Conservation (phyloP, 305 asterid species). For the Euphrasia arctica region DNA sequence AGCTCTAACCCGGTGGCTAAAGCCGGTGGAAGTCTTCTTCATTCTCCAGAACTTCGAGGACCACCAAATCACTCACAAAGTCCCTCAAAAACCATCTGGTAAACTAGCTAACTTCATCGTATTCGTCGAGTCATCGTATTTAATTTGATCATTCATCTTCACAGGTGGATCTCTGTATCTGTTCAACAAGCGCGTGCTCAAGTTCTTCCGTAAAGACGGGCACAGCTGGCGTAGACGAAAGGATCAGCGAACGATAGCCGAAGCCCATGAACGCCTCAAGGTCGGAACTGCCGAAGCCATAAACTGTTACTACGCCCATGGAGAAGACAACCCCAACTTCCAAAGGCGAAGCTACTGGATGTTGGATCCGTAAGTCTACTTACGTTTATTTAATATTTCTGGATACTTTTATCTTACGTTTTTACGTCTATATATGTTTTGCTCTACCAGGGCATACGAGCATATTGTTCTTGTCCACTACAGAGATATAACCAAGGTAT, state of each 20-base stretch:
- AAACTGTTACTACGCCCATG: conserved; percentile 96
- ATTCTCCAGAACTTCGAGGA: conserved; percentile 69
- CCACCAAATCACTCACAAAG: conserved; percentile 65
- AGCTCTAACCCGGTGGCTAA: conserved; percentile 91
- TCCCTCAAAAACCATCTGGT: conserved; percentile 78
- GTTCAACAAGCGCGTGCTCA: conserved; percentile 78
- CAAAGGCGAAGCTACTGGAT: conserved; percentile 99
- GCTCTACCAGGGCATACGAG: conserved; percentile 64
- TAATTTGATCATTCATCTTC: conserved; percentile 16
- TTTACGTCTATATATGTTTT: neutral
- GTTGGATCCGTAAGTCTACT: conserved; percentile 77
- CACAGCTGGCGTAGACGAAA: conserved; percentile 92
- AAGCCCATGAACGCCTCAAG: conserved; percentile 98
- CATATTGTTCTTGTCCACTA: conserved; percentile 99
- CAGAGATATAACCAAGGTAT: conserved; percentile 81
- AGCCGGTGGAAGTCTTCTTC: conserved; percentile 77
- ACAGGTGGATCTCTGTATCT: conserved; percentile 87
- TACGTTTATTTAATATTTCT: conserved; percentile 20
- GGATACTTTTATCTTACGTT: conserved; percentile 10
- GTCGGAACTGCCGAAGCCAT: conserved; percentile 91
- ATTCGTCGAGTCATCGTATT: conserved; percentile 6
- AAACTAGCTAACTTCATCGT: neutral
- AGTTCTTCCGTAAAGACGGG: conserved; percentile 91
- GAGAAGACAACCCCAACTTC: conserved; percentile 75
- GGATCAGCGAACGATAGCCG: conserved; percentile 88